Conservation (phyloP, 371 early-diverging fungal genomes). For the Mortierella sp. region DNA sequence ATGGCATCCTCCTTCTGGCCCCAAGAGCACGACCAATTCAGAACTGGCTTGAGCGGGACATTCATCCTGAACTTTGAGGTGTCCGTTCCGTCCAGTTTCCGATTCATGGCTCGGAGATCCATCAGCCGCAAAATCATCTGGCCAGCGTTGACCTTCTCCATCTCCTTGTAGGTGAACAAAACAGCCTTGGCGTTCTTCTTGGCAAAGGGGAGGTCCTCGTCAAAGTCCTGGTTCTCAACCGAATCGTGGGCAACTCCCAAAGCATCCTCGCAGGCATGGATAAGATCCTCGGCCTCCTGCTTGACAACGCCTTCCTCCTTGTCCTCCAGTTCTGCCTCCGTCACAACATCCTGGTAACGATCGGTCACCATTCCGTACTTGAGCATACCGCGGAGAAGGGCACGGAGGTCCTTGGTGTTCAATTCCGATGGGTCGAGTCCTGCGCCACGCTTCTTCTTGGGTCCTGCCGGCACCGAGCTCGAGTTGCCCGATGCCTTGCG, state of each 20-base stretch:
- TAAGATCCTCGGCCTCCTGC: conserved; percentile 69
- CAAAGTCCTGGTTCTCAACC: conserved; percentile 58
- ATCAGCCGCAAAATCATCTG: conserved; percentile 75
- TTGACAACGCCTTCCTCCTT: conserved; percentile 77
- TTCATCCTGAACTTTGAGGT: conserved; percentile 53
- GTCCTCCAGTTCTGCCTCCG: conserved; percentile 82
- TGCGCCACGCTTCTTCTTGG: conserved; percentile 55
- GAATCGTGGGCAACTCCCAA: conserved; percentile 65
- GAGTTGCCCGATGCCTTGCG: conserved; percentile 43
- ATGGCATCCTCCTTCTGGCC: conserved; percentile 95
- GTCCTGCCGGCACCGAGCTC: conserved; percentile 34
- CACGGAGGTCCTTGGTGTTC: conserved; percentile 84
- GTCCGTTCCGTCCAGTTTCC: conserved; percentile 61
- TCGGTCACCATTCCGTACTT: conserved; percentile 86
- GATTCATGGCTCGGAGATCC: conserved; percentile 63
- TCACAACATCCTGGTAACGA: conserved; percentile 83
- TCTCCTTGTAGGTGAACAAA: conserved; percentile 81
- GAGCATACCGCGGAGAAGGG: conserved; percentile 82
- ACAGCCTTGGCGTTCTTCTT: conserved; percentile 84
- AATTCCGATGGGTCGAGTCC: conserved; percentile 61
- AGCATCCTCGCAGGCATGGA: conserved; percentile 80
- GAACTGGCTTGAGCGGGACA: conserved; percentile 82
- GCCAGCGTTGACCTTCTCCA: conserved; percentile 89
- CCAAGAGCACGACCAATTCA: conserved; percentile 93
- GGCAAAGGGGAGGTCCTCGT: conserved; percentile 56